phyloP scores from a whole-genome alignment of 1,284 basidiomycete genomes.

The Hemileia vastatrix region DNA sequence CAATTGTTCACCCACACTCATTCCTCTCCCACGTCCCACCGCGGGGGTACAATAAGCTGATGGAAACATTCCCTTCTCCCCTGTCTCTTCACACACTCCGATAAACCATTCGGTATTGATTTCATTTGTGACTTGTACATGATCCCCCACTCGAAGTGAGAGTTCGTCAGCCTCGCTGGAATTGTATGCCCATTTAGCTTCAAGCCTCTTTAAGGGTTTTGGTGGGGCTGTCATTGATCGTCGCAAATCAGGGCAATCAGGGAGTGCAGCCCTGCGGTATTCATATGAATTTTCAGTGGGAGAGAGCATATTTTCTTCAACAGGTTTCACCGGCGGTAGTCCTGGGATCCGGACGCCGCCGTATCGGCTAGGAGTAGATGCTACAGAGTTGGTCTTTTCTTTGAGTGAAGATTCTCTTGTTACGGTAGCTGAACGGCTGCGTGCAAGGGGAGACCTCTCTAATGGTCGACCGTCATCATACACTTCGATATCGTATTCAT shows the following conservation, averaged over 20 bases:
- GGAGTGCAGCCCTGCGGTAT: neutral
- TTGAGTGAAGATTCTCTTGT: neutral
- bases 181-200: conserved; percentile 21
- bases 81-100: conserved; percentile 11
- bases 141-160: conserved; percentile 10
- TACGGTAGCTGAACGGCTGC: neutral
- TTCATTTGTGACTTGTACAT: conserved; percentile 14
- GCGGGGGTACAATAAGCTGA: conserved; percentile 16
- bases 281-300: no score
- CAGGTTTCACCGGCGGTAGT: neutral
- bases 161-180: conserved; percentile 17
- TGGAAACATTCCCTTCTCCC: conserved; percentile 21
- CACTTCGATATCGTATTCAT: no score
- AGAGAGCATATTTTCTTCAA: neutral
- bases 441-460: no score
- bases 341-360: conserved; percentile 21
- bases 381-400: neutral
- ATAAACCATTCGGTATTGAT: conserved; percentile 19
- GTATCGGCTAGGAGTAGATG: no score
- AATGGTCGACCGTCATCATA: no score
- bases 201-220: neutral
- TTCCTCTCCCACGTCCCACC: no score
- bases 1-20: neutral
- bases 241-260: neutral
- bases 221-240: neutral